A percentile compares a stretch with the other conserved stretches of the same genome.
These are phyloP conservation scores for Monoraphidium neglectum DNA, from an alignment of 139 green algal genomes.

Conservation along the genomic window DNA sequence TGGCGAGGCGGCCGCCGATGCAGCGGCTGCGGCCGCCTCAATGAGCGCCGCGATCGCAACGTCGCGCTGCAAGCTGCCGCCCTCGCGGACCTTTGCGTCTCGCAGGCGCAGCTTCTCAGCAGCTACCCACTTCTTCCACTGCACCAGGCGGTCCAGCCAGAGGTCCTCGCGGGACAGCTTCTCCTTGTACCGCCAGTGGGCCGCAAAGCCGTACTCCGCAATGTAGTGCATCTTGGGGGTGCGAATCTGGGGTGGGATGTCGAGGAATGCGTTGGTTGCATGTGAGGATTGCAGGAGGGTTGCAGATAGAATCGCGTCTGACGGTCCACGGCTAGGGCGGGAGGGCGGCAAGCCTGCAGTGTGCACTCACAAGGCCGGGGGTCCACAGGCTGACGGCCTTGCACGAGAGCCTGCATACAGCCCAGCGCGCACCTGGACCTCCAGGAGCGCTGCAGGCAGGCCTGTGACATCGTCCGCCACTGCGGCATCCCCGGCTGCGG, in stretches of 20 bases:
- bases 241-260: conserved; percentile 65
- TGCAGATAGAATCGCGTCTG: too few species aligned
- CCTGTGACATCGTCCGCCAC: too few species aligned
- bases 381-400: too few species aligned
- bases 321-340: too few species aligned
- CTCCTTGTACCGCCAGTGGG: conserved; percentile 97
- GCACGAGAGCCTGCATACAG: too few species aligned
- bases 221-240: conserved; percentile 91
- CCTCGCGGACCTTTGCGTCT: conserved; percentile 20
- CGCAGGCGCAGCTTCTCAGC: conserved; percentile 26
- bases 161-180: conserved; percentile 23
- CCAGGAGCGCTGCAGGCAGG: too few species aligned
- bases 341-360: too few species aligned
- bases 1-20: neutral
- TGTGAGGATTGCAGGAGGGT: too few species aligned
- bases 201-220: conserved; percentile 87
- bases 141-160: conserved; percentile 33
- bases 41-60: neutral
- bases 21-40: neutral
- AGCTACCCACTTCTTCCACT: conserved; percentile 34
- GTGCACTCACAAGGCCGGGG: too few species aligned
- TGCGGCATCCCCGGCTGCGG: too few species aligned
- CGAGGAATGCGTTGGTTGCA: neutral
- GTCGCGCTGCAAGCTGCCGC: conserved; percentile 6
- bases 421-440: too few species aligned